Base-by-base conservation (phyloP, 176 grass and related monocot genomes). In the Saccharum spontaneum region DNA sequence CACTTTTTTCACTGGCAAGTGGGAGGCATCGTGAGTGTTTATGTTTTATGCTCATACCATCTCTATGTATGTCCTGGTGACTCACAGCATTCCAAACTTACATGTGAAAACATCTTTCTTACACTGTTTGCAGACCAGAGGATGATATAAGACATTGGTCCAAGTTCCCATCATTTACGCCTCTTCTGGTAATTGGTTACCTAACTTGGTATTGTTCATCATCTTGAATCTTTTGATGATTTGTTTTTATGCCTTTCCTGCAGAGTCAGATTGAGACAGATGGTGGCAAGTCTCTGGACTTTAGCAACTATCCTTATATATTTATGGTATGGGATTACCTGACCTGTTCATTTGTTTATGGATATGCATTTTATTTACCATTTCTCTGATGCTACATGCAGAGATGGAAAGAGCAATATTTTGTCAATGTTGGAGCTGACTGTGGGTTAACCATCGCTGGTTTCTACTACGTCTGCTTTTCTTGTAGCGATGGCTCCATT, bases 321-420 rank as follows among this genome's bases (percentile, higher is more conserved):
- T 96, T 98, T 90, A 98, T 98, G 97, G 93, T 98, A 94, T 79
- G 34, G 15, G 22, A 72, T 40, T 54, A 28, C 39, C 63, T 52
- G 17, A 20, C 24, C 1, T 82, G 20, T 79, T 76, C 61, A 79
- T 69, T 8, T 91, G 23, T 75, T 54, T 44, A 80, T 76, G 15
- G 76, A 60, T 36, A 69, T 28, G 4, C 14, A 43, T 37, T 73
- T 41, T 55, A 40, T n/a, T 85, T 70, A 54, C 18, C 8, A 34
- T 77, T 59, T 49, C 85, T 57, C 38, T 76, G 9, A 82, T 82
- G 36, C 17, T 79, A 75, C 62, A n/a, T 89, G 75, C 68, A 98
- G 97, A 92, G 93, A 94, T 98, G 97, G 97, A 98, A 98, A 89
- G 97, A 98, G 65, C 91, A 91, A 67, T 94, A 98, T 23, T 98